phyloP scores from a whole-genome alignment of 2,329 filamentous ascomycete species.

The Endothia cerciana region DNA sequence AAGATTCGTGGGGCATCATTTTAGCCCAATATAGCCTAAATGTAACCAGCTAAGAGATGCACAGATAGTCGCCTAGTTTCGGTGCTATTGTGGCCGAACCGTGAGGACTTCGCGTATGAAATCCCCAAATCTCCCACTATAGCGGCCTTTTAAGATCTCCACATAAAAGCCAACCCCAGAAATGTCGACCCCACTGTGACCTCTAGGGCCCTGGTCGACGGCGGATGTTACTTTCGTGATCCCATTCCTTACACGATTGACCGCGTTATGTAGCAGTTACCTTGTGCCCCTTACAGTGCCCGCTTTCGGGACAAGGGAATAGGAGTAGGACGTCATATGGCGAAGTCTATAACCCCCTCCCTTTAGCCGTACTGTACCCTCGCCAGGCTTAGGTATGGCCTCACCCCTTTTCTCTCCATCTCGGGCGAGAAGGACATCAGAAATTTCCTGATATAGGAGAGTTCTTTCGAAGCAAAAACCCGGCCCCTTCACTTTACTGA shows the following conservation, averaged over 20 bases:
- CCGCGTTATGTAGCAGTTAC: not conserved
- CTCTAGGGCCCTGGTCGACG: not conserved
- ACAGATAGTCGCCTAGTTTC: not conserved
- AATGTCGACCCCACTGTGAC: not conserved
- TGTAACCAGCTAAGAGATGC: not conserved
- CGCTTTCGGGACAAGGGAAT: no score
- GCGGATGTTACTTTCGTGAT: slow-evolving; percentile 3
- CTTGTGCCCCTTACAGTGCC: no score
- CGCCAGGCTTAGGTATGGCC: no score
- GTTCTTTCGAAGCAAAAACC: no score
- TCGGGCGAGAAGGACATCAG: no score
- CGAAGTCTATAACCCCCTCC: no score
- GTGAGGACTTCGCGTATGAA: not conserved
- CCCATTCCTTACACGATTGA: not conserved
- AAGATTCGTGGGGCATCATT: not conserved
- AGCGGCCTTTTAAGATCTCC: not conserved
- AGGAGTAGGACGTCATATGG: no score
- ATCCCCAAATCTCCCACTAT: not conserved
- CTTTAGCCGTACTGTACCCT: no score
- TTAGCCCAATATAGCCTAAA: not conserved
- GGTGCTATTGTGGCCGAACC: not conserved
- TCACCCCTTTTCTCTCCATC: no score
- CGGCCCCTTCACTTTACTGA: no score
- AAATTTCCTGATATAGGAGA: no score
- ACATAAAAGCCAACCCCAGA: not conserved